Percentiles rank a stretch among this genome's conserved stretches.
Evolutionary conservation across 345 rosid genomes (phyloP).

Genomic region (Gossypium sturtianum): DNA sequence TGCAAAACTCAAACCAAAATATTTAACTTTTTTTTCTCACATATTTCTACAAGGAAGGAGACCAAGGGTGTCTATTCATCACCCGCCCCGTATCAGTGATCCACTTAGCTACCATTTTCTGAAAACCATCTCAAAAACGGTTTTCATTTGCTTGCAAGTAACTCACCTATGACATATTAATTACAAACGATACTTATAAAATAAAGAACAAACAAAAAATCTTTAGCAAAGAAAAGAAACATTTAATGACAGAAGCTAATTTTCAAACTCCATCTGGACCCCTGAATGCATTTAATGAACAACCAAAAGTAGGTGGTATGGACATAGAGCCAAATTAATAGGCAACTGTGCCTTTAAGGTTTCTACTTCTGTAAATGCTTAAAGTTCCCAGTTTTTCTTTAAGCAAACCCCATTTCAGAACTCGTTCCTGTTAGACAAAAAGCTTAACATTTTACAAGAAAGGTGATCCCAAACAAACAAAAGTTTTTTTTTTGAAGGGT

Average conservation of each 20-base stretch:
- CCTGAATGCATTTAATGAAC: constrained; percentile 7
- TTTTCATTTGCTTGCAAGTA: constrained; percentile 12
- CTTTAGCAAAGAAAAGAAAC: constrained; percentile 12
- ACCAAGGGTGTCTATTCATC: constrained; percentile 1
- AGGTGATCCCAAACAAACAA: constrained; percentile 24
- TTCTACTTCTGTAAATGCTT: constrained; percentile 18
- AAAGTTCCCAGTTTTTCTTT: constrained; percentile 16
- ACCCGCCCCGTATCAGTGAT: constrained; percentile 28
- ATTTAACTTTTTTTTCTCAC: not conserved
- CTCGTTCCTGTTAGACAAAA: constrained; percentile 22
- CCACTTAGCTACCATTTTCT: constrained; percentile 28
- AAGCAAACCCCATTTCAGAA: constrained; percentile 14
- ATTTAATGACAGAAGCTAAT: constrained; percentile 2
- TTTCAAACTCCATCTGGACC: constrained; percentile 25
- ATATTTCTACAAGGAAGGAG: constrained; percentile 8
- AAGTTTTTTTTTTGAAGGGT: constrained; percentile 9
- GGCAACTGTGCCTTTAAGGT: not conserved
- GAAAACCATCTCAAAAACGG: constrained; percentile 24
- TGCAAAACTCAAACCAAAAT: constrained; percentile 14
- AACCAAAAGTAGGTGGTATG: constrained; percentile 5
- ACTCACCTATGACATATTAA: constrained; percentile 9
- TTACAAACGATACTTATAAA: not conserved
- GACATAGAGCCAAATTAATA: constrained; percentile 22
- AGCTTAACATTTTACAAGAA: not conserved
- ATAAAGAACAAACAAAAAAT: not conserved